Evolutionary conservation across 1,284 basidiomycete genomes (phyloP).

Genomic region (Irpex sp.): DNA sequence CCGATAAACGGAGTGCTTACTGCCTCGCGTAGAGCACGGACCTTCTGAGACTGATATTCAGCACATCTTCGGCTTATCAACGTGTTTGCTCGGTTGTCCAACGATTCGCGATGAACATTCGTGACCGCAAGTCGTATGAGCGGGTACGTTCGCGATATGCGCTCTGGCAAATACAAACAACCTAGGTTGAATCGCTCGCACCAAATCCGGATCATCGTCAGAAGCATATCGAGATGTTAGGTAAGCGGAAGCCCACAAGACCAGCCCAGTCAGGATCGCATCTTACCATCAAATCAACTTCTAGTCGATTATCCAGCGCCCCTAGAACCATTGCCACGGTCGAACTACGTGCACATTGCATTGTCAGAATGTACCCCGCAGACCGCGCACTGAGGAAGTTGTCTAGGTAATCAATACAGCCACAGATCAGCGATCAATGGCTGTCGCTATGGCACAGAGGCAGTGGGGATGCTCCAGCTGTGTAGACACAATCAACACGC

Average conservation of each 20-base stretch:
- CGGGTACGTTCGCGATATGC: background rate
- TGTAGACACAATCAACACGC: background rate
- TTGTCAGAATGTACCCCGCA: background rate
- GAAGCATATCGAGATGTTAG: background rate
- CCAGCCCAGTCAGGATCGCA: background rate
- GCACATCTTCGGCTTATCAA: no score
- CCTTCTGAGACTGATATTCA: no score
- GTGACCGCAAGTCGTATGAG: no score
- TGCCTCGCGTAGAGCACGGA: no score
- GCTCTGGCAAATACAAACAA: no score
- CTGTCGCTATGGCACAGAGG: background rate
- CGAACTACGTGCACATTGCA: background rate
- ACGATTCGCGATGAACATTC: no score
- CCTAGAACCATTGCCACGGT: background rate
- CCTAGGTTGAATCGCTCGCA: background rate
- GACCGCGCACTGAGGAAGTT: background rate
- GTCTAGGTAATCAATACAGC: background rate
- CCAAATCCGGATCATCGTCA: background rate
- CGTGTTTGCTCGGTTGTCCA: no score
- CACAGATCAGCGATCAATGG: background rate
- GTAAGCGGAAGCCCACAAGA: background rate
- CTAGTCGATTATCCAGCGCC: background rate
- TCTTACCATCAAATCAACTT: background rate
- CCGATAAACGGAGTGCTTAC: no score
- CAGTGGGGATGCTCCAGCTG: background rate